Conservation (phyloP, 495 filamentous ascomycete species). For the Chaetomidium leptoderma region DNA sequence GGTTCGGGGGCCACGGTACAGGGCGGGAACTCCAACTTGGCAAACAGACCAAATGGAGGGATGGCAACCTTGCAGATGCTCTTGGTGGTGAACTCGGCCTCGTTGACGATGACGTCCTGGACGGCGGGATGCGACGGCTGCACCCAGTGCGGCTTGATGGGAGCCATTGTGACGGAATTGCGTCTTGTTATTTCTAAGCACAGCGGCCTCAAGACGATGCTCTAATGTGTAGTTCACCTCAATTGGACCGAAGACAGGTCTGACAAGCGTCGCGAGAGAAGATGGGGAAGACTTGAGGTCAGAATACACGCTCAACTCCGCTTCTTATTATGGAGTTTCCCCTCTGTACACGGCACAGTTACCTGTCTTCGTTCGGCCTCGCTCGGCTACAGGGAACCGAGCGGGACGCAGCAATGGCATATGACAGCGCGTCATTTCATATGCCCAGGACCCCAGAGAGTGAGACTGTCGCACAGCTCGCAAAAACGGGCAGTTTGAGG, state of each 20-base stretch:
- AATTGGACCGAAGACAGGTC: background rate
- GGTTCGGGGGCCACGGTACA: conserved; percentile 51
- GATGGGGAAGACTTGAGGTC: background rate
- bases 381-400: conserved; percentile 12
- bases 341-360: background rate
- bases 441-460: no score
- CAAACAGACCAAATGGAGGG: conserved; percentile 58
- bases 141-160: conserved; percentile 47
- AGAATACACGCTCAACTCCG: conserved; percentile 1
- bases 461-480: background rate
- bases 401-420: background rate
- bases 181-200: conserved; percentile 7
- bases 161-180: conserved; percentile 36
- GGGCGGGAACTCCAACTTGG: conserved; percentile 49
- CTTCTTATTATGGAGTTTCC: conserved; percentile 8
- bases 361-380: background rate
- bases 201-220: background rate
- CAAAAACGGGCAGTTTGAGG: background rate
- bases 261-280: background rate
- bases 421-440: conserved; percentile 8
- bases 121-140: conserved; percentile 52
- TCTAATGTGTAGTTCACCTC: background rate
- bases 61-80: conserved; percentile 58
- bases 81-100: conserved; percentile 54
- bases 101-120: conserved; percentile 48